Evolutionary conservation across 2,329 filamentous ascomycete species (phyloP).

Genomic region (Fusarium sp.): DNA sequence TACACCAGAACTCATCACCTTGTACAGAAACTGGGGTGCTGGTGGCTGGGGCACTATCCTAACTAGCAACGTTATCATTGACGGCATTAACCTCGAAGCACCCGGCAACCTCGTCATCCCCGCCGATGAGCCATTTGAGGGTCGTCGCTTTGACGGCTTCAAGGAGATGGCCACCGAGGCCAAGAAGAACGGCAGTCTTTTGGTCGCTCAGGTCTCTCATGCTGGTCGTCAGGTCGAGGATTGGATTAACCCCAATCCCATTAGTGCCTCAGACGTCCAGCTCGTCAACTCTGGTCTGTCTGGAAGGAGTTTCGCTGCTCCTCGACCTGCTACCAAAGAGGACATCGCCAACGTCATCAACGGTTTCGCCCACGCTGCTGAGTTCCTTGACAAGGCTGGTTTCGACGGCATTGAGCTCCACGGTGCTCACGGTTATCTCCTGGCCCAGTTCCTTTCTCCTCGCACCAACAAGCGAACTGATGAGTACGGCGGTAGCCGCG

Average conservation of each 20-base stretch:
- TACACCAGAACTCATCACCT: conserved; percentile 19
- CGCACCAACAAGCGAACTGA: conserved; percentile 60
- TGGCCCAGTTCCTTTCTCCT: conserved; percentile 58
- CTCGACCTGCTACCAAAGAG: conserved; percentile 20
- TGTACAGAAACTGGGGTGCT: conserved; percentile 27
- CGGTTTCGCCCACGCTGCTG: conserved; percentile 50
- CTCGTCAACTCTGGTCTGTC: conserved; percentile 64
- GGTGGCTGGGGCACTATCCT: conserved; percentile 25
- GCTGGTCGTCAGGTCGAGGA: conserved; percentile 30
- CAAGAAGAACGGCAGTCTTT: conserved; percentile 14
- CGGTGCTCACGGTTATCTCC: conserved; percentile 52
- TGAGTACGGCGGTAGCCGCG: conserved; percentile 56
- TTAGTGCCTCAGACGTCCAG: conserved; percentile 63
- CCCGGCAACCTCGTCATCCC: conserved; percentile 16
- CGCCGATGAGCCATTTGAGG: conserved; percentile 10
- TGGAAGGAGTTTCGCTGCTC: conserved; percentile 49
- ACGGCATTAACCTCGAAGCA: conserved; percentile 21
- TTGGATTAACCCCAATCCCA: conserved; percentile 26
- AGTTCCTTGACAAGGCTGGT: conserved; percentile 49
- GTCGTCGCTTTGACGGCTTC: conserved; percentile 20
- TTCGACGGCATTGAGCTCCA: conserved; percentile 31
- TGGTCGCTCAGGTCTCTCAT: conserved; percentile 26
- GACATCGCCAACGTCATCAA: conserved; percentile 20
- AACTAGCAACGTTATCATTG: conserved; percentile 25
- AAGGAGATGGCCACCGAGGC: conserved; percentile 18